Conservation (phyloP, 352 stramenopile species). For the Globisporangium camurandrum region DNA sequence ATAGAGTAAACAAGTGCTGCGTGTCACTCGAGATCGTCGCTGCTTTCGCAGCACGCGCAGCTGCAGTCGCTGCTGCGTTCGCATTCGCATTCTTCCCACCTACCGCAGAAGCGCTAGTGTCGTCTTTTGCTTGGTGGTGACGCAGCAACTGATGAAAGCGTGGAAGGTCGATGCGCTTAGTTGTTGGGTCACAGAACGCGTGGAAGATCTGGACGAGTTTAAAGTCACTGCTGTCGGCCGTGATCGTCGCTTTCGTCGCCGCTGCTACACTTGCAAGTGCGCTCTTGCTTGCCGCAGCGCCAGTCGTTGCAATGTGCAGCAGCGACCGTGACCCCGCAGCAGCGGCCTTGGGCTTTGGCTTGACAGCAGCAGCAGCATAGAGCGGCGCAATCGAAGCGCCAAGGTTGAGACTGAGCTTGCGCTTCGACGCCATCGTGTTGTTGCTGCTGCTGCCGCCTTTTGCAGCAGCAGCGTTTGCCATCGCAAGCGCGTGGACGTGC, state of each 20-base stretch:
- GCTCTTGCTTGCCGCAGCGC: neutral
- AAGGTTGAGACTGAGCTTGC: constrained; percentile 45
- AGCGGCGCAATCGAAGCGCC: constrained; percentile 44
- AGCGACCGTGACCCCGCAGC: constrained; percentile 4
- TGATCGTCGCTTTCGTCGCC: constrained; percentile 46
- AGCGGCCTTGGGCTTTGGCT: constrained; percentile 32
- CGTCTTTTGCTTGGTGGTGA: constrained; percentile 62
- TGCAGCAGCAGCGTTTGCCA: constrained; percentile 49
- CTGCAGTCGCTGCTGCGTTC: too few relatives aligned
- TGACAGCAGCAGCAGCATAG: constrained; percentile 21
- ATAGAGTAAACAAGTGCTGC: too few relatives aligned
- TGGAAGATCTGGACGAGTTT: constrained; percentile 86
- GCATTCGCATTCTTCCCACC: neutral
- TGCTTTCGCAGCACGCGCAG: constrained; percentile 1
- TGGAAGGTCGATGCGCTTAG: constrained; percentile 37
- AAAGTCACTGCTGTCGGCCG: constrained; percentile 73
- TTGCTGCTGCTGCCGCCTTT: too few relatives aligned
- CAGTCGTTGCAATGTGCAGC: neutral
- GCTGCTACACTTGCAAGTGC: constrained; percentile 20
- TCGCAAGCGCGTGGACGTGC: constrained; percentile 23
- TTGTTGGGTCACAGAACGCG: constrained; percentile 59
- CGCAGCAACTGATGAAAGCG: constrained; percentile 60
- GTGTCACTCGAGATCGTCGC: constrained; percentile 2
- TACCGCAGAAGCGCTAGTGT: constrained; percentile 12
- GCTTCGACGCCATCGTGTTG: constrained; percentile 44